Conservation (phyloP, 1,284 basidiomycete species). For the Leccinum angustisporum region DNA sequence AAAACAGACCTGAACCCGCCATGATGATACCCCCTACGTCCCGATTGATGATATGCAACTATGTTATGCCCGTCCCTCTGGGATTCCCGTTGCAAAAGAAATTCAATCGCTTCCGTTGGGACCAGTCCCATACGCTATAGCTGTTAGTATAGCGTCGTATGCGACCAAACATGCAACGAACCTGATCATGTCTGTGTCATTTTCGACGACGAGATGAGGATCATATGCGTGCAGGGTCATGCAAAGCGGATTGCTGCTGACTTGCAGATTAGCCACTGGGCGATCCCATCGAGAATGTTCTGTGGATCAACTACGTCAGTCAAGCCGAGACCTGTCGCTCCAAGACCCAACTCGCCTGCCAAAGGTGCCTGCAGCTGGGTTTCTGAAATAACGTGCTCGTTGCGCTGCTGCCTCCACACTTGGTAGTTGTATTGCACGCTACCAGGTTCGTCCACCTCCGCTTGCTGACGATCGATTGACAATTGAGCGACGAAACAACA, state of each 20-base stretch:
- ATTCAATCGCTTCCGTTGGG: conserved; percentile 72
- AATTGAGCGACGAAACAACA: conserved; percentile 13
- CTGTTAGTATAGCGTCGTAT: background rate
- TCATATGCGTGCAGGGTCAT: conserved; percentile 94
- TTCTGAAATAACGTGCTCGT: conserved; percentile 79
- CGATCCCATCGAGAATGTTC: conserved; percentile 75
- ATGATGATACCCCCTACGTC: conserved; percentile 91
- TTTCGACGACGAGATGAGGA: conserved; percentile 82
- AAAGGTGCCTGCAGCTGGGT: conserved; percentile 66
- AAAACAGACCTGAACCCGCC: conserved; percentile 74
- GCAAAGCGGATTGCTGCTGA: conserved; percentile 69
- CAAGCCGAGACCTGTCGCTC: background rate
- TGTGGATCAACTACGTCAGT: conserved; percentile 21
- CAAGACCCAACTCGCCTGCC: conserved; percentile 59
- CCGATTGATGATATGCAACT: conserved; percentile 94
- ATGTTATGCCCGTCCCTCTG: conserved; percentile 80
- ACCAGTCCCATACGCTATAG: conserved; percentile 92
- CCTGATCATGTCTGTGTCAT: conserved; percentile 87
- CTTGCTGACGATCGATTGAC: conserved; percentile 54
- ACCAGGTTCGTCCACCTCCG: conserved; percentile 94
- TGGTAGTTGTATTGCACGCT: conserved; percentile 94
- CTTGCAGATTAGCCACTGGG: conserved; percentile 73
- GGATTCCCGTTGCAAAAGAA: conserved; percentile 91
- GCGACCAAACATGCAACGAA: conserved; percentile 38
- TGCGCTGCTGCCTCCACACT: conserved; percentile 91